Conservation (phyloP, 2,329 filamentous ascomycete genomes). For the Shiraia sp. region DNA sequence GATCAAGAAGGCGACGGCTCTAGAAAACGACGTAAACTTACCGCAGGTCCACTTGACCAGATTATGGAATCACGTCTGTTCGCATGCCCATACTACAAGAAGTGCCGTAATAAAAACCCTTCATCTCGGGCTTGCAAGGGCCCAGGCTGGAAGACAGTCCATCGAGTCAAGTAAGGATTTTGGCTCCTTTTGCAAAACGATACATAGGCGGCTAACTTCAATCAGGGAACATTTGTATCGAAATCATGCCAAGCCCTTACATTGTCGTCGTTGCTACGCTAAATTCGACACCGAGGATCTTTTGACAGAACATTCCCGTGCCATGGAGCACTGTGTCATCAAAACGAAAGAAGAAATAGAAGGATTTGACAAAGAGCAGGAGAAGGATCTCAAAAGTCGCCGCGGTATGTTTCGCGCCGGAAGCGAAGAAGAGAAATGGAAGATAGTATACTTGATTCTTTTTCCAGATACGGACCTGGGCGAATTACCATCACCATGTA, state of each 20-base stretch:
- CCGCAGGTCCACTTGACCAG: not conserved
- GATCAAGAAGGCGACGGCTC: not conserved
- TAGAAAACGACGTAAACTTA: not conserved
- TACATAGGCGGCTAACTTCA: not conserved
- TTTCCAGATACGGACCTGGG: conserved; percentile 6
- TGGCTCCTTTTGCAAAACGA: not conserved
- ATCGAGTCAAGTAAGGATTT: conserved; percentile 1
- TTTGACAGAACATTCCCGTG: conserved; percentile 6
- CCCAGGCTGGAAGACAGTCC: not conserved
- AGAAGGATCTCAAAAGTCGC: conserved; percentile 3
- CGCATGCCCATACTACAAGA: conserved; percentile 2
- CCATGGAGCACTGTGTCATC: not conserved
- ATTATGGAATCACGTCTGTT: not conserved
- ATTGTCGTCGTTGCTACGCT: conserved; percentile 6
- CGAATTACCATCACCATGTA: conserved; percentile 7
- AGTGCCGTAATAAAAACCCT: not conserved
- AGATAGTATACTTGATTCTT: conserved; percentile 9
- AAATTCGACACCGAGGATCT: conserved; percentile 2
- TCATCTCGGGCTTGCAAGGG: not conserved
- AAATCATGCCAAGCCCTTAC: conserved; percentile 2
- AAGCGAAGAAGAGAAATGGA: conserved; percentile 12
- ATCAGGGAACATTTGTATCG: conserved; percentile 10
- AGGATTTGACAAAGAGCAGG: conserved; percentile 7
- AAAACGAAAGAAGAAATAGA: not conserved
- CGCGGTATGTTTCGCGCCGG: conserved; percentile 10